Conservation (phyloP, 129 eudicot genomes). For the Flaveria brownii region DNA sequence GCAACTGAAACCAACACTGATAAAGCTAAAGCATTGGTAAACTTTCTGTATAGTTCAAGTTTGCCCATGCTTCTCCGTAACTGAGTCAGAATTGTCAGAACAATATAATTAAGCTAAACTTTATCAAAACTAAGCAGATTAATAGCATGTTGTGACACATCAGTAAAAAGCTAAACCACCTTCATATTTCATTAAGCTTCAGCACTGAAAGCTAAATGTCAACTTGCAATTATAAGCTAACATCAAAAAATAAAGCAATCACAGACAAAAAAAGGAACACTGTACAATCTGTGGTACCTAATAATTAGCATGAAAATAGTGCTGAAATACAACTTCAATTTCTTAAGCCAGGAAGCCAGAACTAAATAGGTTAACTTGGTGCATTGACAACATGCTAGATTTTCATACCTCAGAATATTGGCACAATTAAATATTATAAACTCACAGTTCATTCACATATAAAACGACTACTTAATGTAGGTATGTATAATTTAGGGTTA, state of each 20-base stretch:
- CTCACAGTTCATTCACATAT: not conserved
- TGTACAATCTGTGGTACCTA: not conserved
- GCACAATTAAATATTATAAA: not conserved
- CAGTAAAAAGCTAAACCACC: conserved; percentile 16
- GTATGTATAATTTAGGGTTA: not conserved
- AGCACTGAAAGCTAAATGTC: not conserved
- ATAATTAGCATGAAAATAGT: not conserved
- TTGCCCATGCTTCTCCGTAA: conserved; percentile 78
- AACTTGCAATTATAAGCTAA: conserved; percentile 2
- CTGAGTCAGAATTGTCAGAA: conserved; percentile 44
- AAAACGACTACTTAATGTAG: conserved; percentile 2
- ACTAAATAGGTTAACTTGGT: conserved; percentile 2
- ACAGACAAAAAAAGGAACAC: not conserved
- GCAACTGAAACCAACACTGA: conserved; percentile 88
- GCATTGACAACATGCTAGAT: conserved; percentile 7
- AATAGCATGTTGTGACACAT: conserved; percentile 11
- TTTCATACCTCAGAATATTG: conserved; percentile 7
- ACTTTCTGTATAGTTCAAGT: conserved; percentile 85
- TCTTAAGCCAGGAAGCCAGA: not conserved
- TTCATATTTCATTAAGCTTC: conserved; percentile 9
- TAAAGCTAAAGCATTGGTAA: conserved; percentile 78
- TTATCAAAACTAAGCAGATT: conserved; percentile 2
- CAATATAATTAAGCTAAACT: conserved; percentile 17
- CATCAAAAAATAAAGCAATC: conserved; percentile 2
- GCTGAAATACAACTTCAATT: not conserved